phyloP scores from a whole-genome alignment of 148 eudicot genomes.

The Polygonum aviculare region DNA sequence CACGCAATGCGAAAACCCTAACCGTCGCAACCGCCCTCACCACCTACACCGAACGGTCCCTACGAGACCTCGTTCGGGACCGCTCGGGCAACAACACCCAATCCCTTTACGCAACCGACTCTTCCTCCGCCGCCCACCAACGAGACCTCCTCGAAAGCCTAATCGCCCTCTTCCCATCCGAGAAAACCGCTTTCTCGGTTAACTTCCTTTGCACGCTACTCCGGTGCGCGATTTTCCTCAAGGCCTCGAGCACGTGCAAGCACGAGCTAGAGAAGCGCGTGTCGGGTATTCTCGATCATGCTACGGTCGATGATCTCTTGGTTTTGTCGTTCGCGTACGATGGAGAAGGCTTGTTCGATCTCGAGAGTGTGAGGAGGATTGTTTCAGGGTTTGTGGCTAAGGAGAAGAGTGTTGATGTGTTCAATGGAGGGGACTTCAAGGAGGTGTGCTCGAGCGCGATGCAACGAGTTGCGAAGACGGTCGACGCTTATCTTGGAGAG shows the following conservation, averaged over 20 bases:
- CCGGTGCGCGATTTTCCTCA: conserved; percentile 54
- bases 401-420: conserved; percentile 83
- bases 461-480: conserved; percentile 71
- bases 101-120: conserved; percentile 15
- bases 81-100: conserved; percentile 49
- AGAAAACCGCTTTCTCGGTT: conserved; percentile 62
- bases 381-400: conserved; percentile 64
- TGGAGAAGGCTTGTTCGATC: conserved; percentile 68
- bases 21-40: conserved; percentile 67
- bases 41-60: conserved; percentile 62
- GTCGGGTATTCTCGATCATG: conserved; percentile 62
- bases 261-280: conserved; percentile 74
- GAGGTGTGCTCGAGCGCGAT: conserved; percentile 59
- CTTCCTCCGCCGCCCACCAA: conserved; percentile 37
- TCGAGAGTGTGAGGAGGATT: conserved; percentile 79
- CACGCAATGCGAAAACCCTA: conserved; percentile 51
- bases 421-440: conserved; percentile 63
- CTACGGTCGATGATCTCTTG: conserved; percentile 68
- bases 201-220: conserved; percentile 76
- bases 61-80: conserved; percentile 56
- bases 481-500: conserved; percentile 77
- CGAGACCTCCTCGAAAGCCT: conserved; percentile 46
- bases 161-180: conserved; percentile 54
- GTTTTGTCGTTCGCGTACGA: conserved; percentile 62
- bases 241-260: conserved; percentile 35